phyloP scores from a whole-genome alignment of 768 basidiomycete species.

The Boletus barrowsii region DNA sequence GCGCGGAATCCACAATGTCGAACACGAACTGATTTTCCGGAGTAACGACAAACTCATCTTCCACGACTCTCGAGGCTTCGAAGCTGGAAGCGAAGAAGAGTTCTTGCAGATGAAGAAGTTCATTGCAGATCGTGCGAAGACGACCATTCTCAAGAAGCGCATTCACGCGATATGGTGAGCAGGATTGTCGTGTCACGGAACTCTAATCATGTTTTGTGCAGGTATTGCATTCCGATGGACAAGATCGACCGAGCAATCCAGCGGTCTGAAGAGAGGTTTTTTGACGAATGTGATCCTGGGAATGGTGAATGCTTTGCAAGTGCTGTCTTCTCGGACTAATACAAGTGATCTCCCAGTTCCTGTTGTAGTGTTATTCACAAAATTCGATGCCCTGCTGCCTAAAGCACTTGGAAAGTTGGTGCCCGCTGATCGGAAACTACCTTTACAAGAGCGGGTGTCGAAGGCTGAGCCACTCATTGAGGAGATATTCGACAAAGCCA shows the following conservation, averaged over 20 bases:
- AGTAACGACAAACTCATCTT: conserved; percentile 4
- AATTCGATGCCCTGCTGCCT: not conserved
- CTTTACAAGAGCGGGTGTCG: not conserved
- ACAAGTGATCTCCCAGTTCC: not conserved
- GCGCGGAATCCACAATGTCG: not conserved
- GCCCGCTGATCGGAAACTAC: not conserved
- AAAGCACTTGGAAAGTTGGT: not conserved
- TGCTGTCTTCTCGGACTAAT: not conserved
- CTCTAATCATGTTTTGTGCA: not conserved
- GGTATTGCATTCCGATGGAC: conserved; percentile 11
- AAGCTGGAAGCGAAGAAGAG: not conserved
- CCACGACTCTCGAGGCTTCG: not conserved
- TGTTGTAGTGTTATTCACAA: conserved; percentile 2
- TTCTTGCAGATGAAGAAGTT: not conserved
- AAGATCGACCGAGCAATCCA: not conserved
- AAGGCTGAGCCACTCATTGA: not conserved
- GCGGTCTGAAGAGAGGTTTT: not conserved
- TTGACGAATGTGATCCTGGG: not conserved
- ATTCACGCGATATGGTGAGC: conserved; percentile 1
- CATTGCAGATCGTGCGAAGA: not conserved
- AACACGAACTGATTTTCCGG: conserved; percentile 1
- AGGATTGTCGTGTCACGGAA: not conserved
- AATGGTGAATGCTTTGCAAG: not conserved
- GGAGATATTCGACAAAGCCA: not conserved
- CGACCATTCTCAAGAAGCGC: not conserved